A percentile compares a stretch with the other conserved stretches of the same genome.
Conservation (phyloP, 805 yeast genomes). For the Debaryomyces castellii region DNA sequence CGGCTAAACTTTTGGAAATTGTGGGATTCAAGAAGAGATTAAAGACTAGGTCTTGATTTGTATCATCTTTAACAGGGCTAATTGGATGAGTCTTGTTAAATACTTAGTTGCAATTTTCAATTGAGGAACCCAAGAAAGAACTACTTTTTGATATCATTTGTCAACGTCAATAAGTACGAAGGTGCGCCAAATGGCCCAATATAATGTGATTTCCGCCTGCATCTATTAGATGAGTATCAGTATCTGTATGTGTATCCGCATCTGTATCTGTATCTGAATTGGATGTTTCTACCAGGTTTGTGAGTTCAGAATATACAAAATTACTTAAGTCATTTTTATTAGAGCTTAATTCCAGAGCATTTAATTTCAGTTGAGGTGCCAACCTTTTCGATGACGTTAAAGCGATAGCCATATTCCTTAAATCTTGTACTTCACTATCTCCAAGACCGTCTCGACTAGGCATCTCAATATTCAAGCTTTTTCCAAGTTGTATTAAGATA, state of each 20-base stretch:
- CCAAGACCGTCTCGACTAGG: conserved; percentile 16
- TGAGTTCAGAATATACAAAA: too few relatives aligned
- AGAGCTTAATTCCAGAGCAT: not conserved
- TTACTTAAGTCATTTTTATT: not conserved
- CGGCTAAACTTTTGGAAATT: conserved; percentile 14
- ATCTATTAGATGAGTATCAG: conserved; percentile 11
- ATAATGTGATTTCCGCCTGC: conserved; percentile 14
- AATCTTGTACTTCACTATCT: conserved; percentile 3
- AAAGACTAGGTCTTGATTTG: not conserved
- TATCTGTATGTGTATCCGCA: not conserved
- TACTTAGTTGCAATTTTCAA: conserved; percentile 1
- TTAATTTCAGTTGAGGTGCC: not conserved
- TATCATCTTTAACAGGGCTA: conserved; percentile 8
- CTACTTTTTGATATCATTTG: conserved; percentile 6
- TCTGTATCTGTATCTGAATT: not conserved
- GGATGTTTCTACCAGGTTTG: not conserved
- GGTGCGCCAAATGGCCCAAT: conserved; percentile 18
- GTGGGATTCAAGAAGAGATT: not conserved
- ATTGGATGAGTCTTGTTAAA: conserved; percentile 6
- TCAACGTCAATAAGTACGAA: conserved; percentile 7
- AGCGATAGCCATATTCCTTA: not conserved
- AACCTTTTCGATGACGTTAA: not conserved
- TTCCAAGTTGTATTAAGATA: conserved; percentile 38
- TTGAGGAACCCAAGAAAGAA: not conserved
- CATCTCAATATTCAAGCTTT: conserved; percentile 31